These are phyloP conservation scores for Fusarium globosum DNA, from an alignment of 2,329 filamentous ascomycete species.

Conservation along the genomic window DNA sequence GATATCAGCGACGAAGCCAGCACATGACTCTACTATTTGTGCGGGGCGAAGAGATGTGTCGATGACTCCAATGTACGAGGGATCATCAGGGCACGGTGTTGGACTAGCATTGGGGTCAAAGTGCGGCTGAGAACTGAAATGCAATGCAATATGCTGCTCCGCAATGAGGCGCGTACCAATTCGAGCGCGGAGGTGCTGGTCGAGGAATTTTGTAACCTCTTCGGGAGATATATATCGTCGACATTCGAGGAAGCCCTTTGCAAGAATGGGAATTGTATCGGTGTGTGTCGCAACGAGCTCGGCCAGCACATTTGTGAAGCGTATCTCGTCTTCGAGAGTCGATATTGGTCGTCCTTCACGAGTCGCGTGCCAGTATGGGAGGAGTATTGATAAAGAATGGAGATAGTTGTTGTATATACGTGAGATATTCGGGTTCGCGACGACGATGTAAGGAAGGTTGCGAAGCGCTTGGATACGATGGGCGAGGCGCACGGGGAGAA, in stretches of 20 bases:
- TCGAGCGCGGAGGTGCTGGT: slow-evolving; percentile 90
- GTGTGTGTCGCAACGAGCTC: slow-evolving; percentile 95
- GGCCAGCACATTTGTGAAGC: slow-evolving; percentile 91
- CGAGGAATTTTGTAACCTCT: slow-evolving; percentile 91
- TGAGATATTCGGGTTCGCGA: slow-evolving; percentile 95
- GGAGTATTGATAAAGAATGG: slow-evolving; percentile 88
- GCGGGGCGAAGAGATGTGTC: slow-evolving; percentile 89
- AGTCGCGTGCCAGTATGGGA: slow-evolving; percentile 77
- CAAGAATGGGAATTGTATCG: slow-evolving; percentile 93
- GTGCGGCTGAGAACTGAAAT: slow-evolving; percentile 77
- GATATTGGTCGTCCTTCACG: slow-evolving; percentile 52
- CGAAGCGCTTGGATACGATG: slow-evolving; percentile 93
- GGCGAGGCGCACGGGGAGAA: slow-evolving; percentile 91
- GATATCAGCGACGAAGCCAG: slow-evolving; percentile 92
- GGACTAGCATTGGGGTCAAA: slow-evolving; percentile 65
- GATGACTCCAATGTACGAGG: slow-evolving; percentile 91
- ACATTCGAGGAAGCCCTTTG: slow-evolving; percentile 92
- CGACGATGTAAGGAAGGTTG: slow-evolving; percentile 96
- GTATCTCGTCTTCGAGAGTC: slow-evolving; percentile 85
- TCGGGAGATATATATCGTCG: slow-evolving; percentile 84
- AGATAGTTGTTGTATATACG: slow-evolving; percentile 97
- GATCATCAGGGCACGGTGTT: slow-evolving; percentile 62
- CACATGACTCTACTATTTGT: slow-evolving; percentile 83
- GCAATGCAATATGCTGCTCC: slow-evolving; percentile 95
- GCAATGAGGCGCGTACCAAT: slow-evolving; percentile 95